Percentiles rank a stretch among this genome's conserved stretches.
Conservation (phyloP, 306 rosid genomes). For the Carpinus viminea region DNA sequence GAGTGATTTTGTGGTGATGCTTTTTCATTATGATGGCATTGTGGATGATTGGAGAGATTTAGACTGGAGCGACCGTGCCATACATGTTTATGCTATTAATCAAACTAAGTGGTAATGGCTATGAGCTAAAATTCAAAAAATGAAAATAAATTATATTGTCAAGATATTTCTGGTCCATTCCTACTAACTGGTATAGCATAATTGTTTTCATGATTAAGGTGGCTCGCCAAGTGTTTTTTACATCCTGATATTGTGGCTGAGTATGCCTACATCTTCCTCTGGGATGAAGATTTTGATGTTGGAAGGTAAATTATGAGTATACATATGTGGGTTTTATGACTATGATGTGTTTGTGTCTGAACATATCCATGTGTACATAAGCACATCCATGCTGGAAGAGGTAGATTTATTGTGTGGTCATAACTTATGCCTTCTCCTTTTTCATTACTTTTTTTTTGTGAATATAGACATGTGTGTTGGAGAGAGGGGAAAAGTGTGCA, state of each 20-base stretch:
- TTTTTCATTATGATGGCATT: conserved; percentile 56
- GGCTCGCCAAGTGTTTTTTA: conserved; percentile 35
- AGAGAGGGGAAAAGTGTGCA: no score
- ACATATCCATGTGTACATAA: background rate
- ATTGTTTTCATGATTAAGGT: conserved; percentile 11
- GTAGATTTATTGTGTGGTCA: no score
- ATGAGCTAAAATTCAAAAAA: background rate
- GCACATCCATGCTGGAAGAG: no score
- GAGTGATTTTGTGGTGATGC: conserved; percentile 52
- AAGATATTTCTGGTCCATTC: background rate
- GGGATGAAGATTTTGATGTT: conserved; percentile 32
- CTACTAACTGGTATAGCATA: background rate
- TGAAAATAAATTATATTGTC: background rate
- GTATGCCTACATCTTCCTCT: conserved; percentile 33
- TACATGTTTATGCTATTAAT: conserved; percentile 52
- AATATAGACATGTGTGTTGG: no score
- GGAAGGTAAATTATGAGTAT: conserved; percentile 9
- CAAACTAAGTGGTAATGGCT: conserved; percentile 58
- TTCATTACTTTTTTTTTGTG: no score
- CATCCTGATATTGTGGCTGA: conserved; percentile 26
- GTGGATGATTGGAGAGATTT: conserved; percentile 54
- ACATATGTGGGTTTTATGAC: background rate
- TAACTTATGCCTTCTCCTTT: no score
- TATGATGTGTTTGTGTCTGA: background rate
- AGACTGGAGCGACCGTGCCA: conserved; percentile 44